Conservation (phyloP, 192 early-diverging fungal species). For the Lobosporangium transversale region DNA sequence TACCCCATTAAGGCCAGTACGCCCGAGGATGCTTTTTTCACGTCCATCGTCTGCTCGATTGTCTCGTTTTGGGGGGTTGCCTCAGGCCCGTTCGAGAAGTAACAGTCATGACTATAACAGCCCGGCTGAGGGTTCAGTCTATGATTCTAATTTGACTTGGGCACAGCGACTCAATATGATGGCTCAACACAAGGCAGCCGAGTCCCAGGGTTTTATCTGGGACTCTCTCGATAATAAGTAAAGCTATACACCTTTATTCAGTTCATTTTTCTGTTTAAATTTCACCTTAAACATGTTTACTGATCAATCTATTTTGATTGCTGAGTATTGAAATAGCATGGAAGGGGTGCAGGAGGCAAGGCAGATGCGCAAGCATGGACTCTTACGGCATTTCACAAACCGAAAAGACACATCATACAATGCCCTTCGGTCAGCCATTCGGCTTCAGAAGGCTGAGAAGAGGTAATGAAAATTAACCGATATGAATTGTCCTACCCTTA, state of each 20-base stretch:
- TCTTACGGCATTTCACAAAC: conserved; percentile 24
- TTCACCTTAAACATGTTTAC: too few species aligned
- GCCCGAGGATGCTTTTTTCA: too few species aligned
- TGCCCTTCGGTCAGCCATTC: conserved; percentile 23
- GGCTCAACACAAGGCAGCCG: neutral
- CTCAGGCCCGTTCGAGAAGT: neutral
- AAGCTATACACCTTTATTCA: neutral
- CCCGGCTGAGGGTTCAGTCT: neutral
- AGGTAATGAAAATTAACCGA: conserved; percentile 17
- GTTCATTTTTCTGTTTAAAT: neutral
- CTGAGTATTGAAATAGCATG: too few species aligned
- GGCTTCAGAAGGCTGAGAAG: conserved; percentile 40
- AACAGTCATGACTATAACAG: neutral
- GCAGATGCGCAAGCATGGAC: conserved; percentile 22
- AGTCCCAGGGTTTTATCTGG: conserved; percentile 47
- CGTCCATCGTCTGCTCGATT: neutral
- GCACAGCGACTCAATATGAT: conserved; percentile 27
- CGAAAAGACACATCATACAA: conserved; percentile 47
- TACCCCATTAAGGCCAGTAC: too few species aligned
- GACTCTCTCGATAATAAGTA: conserved; percentile 47
- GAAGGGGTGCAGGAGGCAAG: conserved; percentile 36
- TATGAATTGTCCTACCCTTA: neutral
- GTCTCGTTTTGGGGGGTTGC: neutral
- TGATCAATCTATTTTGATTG: too few species aligned
- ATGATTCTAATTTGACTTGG: conserved; percentile 14